Base-by-base conservation (phyloP, 352 stramenopile genomes). In the Pythium biforme region DNA sequence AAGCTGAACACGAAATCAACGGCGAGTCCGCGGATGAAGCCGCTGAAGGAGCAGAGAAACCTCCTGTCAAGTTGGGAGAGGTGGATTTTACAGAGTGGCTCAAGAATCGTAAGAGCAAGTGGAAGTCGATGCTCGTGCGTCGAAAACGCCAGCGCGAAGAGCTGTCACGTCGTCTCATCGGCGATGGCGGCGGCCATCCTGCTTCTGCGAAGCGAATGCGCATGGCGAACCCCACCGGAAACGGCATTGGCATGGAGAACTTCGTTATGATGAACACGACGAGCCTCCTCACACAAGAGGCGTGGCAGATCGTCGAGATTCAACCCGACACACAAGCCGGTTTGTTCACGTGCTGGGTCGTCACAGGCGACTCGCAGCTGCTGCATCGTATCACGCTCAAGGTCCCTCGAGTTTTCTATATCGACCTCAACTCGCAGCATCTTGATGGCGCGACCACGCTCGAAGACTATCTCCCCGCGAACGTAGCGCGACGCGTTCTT, bases 281-380 rank as follows among this genome's bases (percentile, higher is more conserved):
- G 1, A 80, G 68, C 51, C 61, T 81, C 7, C 51, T 93, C 27
- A 73, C 87, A 11, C 72, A 77, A 6, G 80, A 94, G 45, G 75
- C 80, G 26, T 94, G 84, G 84, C 82, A 94, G 46, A 86, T 94
- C 63, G 74, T 94, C 43, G 84, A 94, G 62, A 83, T 94, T 55
- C 78, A 88, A 58, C 81, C 82, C 45, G 83, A 92, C n/a, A 60
- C 59, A 1, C 69, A 77, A 46, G 72, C 73, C 41, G 96, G 96
- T 31, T 79, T 89, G 14, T 98, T 98, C 57, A 88, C 91, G 25
- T 84, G 97, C n/a, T 99, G 94, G 90, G 92, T 97, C n/a, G 88
- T 99, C 68, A 97, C 97, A 25, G 78, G 68, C 9, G 74, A 88
- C 17, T 87, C 82, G 17, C 81, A 87, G 41, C 75, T 89, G 67